Base-by-base conservation (phyloP, 73 alveolate species). In the Tetrahymena elliotti region DNA sequence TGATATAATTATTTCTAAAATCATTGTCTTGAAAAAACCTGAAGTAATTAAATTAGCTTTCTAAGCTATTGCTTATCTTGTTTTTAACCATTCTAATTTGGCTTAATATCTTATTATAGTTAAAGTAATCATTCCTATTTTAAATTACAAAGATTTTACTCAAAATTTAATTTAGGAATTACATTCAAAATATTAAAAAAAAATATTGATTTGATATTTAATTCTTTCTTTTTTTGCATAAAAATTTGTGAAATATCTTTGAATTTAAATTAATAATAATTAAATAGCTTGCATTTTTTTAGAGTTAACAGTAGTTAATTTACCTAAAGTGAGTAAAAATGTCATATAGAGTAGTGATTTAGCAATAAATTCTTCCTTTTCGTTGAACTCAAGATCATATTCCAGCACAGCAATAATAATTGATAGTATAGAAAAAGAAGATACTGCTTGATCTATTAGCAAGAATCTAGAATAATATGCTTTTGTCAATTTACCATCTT, bases 1-100 rank as follows among this genome's bases (percentile, higher is more conserved):
- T 39, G 83, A 54, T 10, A 94, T 82, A 6, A 94, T 15, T 35
- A 94, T 38, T 82, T 94, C 96, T 31, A 94, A 31, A 38, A 94
- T 83, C 96, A 94, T 68, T 1, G 83, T 20, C 40, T 54, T 41
- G 38, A 82, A 94, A 33, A 15, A 53, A 6, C 88, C 96, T 7
- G 96, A 47, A 15, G 82, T 47, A 12, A 47, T 47, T 47, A 47
- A 47, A 47, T 4, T 47, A 0, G 82, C 82, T 47, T 13, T 47
- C 31, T 47, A 47, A 47, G 82, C 13, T 18, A 47, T 47, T 4
- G 82, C 82, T 47, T 47, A 47, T 47, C 82, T 47, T 18, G 31
- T 15, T 47, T 47, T 47, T 13, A 8, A 13, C 82, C 82, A 47
- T 15, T 47, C 82, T 27, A 47, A 47, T 47, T 47, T 47, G 20